Percentiles rank a stretch among this genome's conserved stretches.
Conservation (phyloP, 1,284 basidiomycete species). For the Veloboletus limbatus region DNA sequence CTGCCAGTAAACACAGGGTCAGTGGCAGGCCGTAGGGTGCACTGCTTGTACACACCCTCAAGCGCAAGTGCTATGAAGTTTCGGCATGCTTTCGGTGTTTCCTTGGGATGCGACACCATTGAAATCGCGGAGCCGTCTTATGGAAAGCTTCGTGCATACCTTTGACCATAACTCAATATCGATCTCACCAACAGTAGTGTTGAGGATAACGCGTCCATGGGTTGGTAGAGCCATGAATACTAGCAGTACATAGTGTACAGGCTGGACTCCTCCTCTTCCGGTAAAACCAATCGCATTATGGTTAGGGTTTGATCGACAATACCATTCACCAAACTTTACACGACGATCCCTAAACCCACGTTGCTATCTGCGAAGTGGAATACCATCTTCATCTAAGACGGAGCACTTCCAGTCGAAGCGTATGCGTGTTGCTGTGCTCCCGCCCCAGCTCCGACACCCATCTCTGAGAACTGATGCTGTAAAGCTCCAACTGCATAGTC, state of each 20-base stretch:
- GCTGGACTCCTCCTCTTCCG: not conserved
- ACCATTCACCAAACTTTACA: conserved; percentile 1
- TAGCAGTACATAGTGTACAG: not conserved
- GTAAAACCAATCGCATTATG: conserved; percentile 4
- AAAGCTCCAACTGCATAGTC: conserved; percentile 23
- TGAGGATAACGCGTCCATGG: conserved; percentile 81
- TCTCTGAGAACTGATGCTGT: conserved; percentile 35
- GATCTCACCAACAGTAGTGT: conserved; percentile 89
- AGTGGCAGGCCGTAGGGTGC: conserved; percentile 13
- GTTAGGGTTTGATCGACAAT: conserved; percentile 26
- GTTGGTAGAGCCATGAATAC: conserved; percentile 72
- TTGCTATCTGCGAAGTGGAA: not conserved
- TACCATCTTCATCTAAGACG: conserved; percentile 12
- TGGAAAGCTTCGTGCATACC: conserved; percentile 39
- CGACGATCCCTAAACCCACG: too few relatives aligned
- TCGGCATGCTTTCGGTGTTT: conserved; percentile 90
- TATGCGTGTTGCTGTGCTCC: conserved; percentile 27
- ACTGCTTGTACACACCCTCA: conserved; percentile 66
- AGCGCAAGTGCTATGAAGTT: conserved; percentile 90
- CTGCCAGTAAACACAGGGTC: conserved; percentile 39
- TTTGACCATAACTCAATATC: conserved; percentile 96
- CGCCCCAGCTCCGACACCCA: conserved; percentile 24
- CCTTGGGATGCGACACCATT: conserved; percentile 49
- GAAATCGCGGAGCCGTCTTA: not conserved
- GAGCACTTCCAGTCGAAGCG: conserved; percentile 18